phyloP scores from a whole-genome alignment of 2,329 filamentous ascomycete species.

The Botryotinia globosa region DNA sequence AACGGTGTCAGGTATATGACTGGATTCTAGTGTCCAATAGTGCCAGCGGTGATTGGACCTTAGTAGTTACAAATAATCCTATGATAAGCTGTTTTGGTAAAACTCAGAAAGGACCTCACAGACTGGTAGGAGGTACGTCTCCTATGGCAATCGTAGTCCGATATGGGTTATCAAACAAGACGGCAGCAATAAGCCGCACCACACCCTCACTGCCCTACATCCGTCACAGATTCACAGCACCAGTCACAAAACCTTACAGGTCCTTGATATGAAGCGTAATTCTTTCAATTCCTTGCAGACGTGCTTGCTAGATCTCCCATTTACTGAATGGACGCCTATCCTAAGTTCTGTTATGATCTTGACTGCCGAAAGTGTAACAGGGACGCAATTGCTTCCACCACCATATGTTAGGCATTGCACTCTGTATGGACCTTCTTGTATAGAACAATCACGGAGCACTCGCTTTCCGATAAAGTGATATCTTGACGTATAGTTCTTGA shows the following conservation, averaged over 20 bases:
- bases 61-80: conserved; percentile 19
- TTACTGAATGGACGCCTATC: background rate
- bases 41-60: conserved; percentile 21
- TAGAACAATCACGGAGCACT: background rate
- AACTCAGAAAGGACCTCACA: conserved; percentile 32
- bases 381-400: background rate
- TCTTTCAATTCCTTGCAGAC: too few relatives aligned
- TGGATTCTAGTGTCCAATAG: conserved; percentile 30
- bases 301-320: background rate
- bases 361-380: background rate
- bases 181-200: conserved; percentile 28
- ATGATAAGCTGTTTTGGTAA: conserved; percentile 17
- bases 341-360: background rate
- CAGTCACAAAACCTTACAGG: background rate
- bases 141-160: conserved; percentile 19
- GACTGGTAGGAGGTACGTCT: conserved; percentile 9
- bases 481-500: background rate
- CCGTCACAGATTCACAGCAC: background rate
- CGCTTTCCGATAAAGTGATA: background rate
- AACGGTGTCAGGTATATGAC: conserved; percentile 26
- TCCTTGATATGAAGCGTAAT: background rate
- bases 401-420: background rate
- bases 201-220: conserved; percentile 19
- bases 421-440: background rate
- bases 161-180: conserved; percentile 28